Percentiles rank a stretch among this genome's conserved stretches.
These are phyloP conservation scores for Fusarium xyrophilum DNA, from an alignment of 2,329 filamentous ascomycete species.

Conservation along the genomic window DNA sequence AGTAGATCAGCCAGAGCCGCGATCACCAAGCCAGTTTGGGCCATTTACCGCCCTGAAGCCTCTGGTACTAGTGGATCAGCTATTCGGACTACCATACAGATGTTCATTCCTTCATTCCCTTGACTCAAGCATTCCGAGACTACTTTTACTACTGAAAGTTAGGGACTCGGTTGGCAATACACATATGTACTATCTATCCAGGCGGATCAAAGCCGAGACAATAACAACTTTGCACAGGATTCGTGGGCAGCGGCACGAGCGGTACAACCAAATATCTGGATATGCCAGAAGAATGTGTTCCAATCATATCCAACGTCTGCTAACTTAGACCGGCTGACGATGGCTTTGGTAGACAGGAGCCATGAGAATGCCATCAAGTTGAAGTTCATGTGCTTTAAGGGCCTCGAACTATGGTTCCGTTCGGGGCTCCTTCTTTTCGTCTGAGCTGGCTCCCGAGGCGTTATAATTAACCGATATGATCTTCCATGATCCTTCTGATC, in stretches of 20 bases:
- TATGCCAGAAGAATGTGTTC: slow-evolving; percentile 7
- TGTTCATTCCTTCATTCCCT: slow-evolving; percentile 26
- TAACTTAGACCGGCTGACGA: neutral
- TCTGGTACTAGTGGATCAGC: slow-evolving; percentile 1
- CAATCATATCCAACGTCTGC: neutral
- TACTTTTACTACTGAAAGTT: slow-evolving; percentile 3
- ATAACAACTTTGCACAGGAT: neutral
- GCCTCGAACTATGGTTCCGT: slow-evolving; percentile 1
- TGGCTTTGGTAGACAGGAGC: slow-evolving; percentile 3
- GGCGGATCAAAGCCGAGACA: slow-evolving; percentile 28
- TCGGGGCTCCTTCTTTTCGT: slow-evolving; percentile 12
- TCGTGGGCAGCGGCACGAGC: slow-evolving; percentile 8
- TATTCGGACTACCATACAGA: slow-evolving; percentile 9
- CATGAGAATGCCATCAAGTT: neutral
- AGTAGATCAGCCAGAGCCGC: slow-evolving; percentile 24
- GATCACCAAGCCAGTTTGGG: slow-evolving; percentile 25
- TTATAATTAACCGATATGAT: slow-evolving; percentile 8
- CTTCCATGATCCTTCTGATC: neutral
- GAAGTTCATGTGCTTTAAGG: neutral
- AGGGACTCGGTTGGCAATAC: slow-evolving; percentile 19
- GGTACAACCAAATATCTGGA: slow-evolving; percentile 12
- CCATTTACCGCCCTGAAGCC: slow-evolving; percentile 16
- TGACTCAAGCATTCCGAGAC: slow-evolving; percentile 30
- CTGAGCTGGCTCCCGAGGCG: slow-evolving; percentile 11
- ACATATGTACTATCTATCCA: slow-evolving; percentile 12